A percentile compares a stretch with the other conserved stretches of the same genome.
Conservation (phyloP, 2,329 filamentous ascomycete species). For the Phoma sp. region DNA sequence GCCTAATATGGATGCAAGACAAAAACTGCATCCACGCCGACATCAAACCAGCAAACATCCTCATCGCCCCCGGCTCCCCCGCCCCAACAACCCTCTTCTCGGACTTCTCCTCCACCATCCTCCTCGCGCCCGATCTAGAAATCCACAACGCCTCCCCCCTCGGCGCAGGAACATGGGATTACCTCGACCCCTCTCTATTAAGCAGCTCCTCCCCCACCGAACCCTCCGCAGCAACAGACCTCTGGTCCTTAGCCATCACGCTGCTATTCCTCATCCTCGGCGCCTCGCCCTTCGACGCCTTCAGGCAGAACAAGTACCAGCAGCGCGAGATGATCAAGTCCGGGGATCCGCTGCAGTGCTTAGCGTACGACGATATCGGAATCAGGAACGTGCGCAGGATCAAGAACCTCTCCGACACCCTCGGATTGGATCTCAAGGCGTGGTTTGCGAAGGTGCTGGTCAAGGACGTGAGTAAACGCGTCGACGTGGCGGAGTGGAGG, state of each 20-base stretch:
- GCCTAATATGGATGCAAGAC: conserved; percentile 52
- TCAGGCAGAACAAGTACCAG: conserved; percentile 50
- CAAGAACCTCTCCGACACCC: conserved; percentile 33
- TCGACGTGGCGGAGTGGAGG: conserved; percentile 41
- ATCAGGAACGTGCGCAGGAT: conserved; percentile 36
- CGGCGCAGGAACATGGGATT: conserved; percentile 57
- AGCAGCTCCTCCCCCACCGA: conserved; percentile 24
- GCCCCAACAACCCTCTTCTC: conserved; percentile 44
- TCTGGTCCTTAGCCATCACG: conserved; percentile 55
- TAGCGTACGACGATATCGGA: conserved; percentile 45
- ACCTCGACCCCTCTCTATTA: conserved; percentile 49
- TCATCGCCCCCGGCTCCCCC: conserved; percentile 32
- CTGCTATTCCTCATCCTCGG: conserved; percentile 53
- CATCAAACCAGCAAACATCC: conserved; percentile 57
- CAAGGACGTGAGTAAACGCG: conserved; percentile 34
- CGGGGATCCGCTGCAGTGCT: conserved; percentile 50
- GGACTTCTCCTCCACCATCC: conserved; percentile 53
- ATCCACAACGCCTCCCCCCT: conserved; percentile 32
- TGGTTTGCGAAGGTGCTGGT: conserved; percentile 50
- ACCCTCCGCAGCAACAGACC: conserved; percentile 48
- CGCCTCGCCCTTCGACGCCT: conserved; percentile 49
- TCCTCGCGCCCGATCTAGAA: conserved; percentile 17
- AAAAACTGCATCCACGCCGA: conserved; percentile 52
- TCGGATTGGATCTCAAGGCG: conserved; percentile 37
- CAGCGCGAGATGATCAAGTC: conserved; percentile 53